Evolutionary conservation across 495 filamentous ascomycete species (phyloP).

Genomic region (Podospora pseudopauciseta): DNA sequence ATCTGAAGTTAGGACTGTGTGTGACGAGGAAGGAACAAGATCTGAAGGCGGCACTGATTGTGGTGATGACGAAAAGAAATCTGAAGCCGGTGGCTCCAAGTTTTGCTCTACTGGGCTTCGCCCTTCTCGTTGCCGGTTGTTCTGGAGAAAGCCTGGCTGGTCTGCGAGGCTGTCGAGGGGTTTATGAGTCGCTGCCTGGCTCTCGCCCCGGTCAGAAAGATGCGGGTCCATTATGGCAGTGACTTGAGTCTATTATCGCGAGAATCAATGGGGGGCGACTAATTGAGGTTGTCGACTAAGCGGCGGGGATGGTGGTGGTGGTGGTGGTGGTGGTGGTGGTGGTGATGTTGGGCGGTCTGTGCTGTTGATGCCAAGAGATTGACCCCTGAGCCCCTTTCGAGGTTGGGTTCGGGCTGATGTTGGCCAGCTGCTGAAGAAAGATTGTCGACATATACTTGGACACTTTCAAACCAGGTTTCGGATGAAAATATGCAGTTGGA

Average conservation of each 20-base stretch:
- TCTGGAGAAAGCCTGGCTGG: not conserved
- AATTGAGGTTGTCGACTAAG: constrained; percentile 10
- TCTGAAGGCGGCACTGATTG: not conserved
- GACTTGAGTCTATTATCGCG: not conserved
- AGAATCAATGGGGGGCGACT: not conserved
- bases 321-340: not conserved
- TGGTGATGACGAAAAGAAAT: not conserved
- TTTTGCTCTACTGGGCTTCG: not conserved
- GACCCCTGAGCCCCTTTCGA: not conserved
- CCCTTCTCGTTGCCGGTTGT: not conserved
- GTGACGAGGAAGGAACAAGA: too few species aligned
- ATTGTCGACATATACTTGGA: not conserved
- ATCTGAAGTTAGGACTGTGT: too few species aligned
- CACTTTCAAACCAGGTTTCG: not conserved
- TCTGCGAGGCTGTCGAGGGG: constrained; percentile 12
- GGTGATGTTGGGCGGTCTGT: constrained; percentile 1
- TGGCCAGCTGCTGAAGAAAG: not conserved
- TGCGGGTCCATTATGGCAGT: constrained; percentile 10
- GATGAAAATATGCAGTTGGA: not conserved
- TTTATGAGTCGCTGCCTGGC: not conserved
- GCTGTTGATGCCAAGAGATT: not conserved
- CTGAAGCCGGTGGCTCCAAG: not conserved
- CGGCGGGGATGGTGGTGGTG: constrained; percentile 4
- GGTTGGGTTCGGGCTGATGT: not conserved
- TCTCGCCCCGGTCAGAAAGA: not conserved